Conservation (phyloP, 1,139 yeast species). For the Komagataea norvegica region DNA sequence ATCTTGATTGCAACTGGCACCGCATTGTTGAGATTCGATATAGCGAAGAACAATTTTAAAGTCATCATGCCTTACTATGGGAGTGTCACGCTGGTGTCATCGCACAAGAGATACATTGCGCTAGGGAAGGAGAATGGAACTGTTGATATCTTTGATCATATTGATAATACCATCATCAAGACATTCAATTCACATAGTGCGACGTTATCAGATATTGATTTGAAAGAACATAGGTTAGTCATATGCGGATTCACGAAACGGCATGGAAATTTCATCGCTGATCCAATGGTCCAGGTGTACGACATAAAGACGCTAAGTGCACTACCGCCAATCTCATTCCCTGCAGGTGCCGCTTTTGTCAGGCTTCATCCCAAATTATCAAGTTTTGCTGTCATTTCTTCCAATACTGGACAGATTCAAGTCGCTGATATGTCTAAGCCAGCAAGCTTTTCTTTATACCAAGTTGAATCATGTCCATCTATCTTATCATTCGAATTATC, state of each 20-base stretch:
- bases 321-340: constrained; percentile 78
- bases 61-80: constrained; percentile 37
- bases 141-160: constrained; percentile 75
- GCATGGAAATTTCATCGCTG: constrained; percentile 48
- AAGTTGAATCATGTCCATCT: constrained; percentile 49
- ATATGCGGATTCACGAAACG: constrained; percentile 79
- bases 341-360: constrained; percentile 85
- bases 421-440: constrained; percentile 82
- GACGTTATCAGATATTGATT: constrained; percentile 70
- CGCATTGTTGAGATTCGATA: constrained; percentile 54
- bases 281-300: constrained; percentile 74
- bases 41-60: constrained; percentile 40
- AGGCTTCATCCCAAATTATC: constrained; percentile 85
- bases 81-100: constrained; percentile 35
- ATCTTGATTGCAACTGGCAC: constrained; percentile 28
- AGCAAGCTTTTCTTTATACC: constrained; percentile 54
- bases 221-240: constrained; percentile 69
- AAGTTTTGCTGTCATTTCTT: constrained; percentile 69
- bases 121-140: constrained; percentile 67
- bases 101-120: constrained; percentile 46
- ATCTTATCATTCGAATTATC: constrained; percentile 62
- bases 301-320: constrained; percentile 75
- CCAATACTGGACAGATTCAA: constrained; percentile 77
- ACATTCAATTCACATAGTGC: constrained; percentile 73
- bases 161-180: constrained; percentile 48